These are phyloP conservation scores for Geosmithia flava DNA, from an alignment of 2,329 filamentous ascomycete species.

Conservation along the genomic window DNA sequence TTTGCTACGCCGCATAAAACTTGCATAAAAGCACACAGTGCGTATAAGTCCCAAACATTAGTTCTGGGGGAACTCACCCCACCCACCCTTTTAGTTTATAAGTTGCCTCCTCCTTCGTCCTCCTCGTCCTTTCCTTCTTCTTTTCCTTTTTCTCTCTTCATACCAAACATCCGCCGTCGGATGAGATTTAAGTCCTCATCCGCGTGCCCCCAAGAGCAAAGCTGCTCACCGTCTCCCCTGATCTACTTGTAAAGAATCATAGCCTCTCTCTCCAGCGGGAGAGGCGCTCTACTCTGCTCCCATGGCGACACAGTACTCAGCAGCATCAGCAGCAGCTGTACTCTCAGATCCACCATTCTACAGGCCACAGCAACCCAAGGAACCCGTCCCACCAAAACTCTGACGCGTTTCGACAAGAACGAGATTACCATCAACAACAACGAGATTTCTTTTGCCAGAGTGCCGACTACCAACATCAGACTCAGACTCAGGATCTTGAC, in stretches of 20 bases:
- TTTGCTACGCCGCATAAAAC: too few species aligned
- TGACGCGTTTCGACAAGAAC: not conserved
- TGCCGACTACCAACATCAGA: too few species aligned
- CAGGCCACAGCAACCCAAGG: slow-evolving; percentile 7
- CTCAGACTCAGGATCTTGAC: not conserved
- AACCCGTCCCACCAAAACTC: slow-evolving; percentile 3
- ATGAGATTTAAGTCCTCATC: slow-evolving; percentile 4
- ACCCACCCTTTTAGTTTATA: not conserved
- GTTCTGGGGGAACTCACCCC: not conserved
- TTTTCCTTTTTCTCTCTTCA: not conserved
- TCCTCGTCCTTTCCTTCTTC: not conserved
- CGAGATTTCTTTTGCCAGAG: too few species aligned
- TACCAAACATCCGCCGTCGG: slow-evolving; percentile 3
- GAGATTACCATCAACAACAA: too few species aligned
- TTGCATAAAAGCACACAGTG: too few species aligned
- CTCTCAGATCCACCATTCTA: slow-evolving; percentile 4
- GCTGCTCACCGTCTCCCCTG: not conserved
- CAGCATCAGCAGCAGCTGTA: slow-evolving; percentile 2
- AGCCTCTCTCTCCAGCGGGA: slow-evolving; percentile 5
- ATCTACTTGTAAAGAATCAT: not conserved
- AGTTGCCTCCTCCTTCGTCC: not conserved
- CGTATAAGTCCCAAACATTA: too few species aligned
- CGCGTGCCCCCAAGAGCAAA: slow-evolving; percentile 1
- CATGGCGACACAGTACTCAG: slow-evolving; percentile 6
- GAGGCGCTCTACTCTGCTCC: slow-evolving; percentile 9